phyloP scores from a whole-genome alignment of 2,329 filamentous ascomycete genomes.

The Talaromyces sp. region DNA sequence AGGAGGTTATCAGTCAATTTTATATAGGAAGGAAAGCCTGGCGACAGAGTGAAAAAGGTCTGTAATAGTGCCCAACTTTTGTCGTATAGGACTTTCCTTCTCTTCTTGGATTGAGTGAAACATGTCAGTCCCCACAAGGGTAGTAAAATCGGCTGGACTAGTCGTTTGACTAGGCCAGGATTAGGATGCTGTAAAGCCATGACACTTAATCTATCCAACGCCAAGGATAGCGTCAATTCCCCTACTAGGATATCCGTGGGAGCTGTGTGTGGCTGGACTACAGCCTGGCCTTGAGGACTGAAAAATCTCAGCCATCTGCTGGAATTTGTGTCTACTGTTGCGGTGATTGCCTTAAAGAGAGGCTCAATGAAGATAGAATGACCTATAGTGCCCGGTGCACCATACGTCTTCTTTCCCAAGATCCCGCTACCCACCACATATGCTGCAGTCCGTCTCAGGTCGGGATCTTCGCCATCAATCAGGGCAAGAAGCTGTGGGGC shows the following conservation, averaged over 20 bases:
- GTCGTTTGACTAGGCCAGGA: slow-evolving; percentile 41
- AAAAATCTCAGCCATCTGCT: slow-evolving; percentile 30
- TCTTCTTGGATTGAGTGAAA: slow-evolving; percentile 31
- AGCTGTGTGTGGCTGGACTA: slow-evolving; percentile 10
- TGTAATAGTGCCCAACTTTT: slow-evolving; percentile 33
- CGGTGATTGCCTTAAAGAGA: slow-evolving; percentile 37
- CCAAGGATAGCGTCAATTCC: slow-evolving; percentile 28
- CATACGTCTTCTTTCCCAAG: slow-evolving; percentile 38
- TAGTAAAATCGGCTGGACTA: slow-evolving; percentile 39
- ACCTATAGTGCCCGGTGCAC: slow-evolving; percentile 39
- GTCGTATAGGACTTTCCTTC: slow-evolving; percentile 27
- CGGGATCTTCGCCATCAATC: slow-evolving; percentile 39
- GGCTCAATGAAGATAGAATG: slow-evolving; percentile 43
- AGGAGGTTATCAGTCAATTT: slow-evolving; percentile 41
- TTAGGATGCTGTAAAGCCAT: slow-evolving; percentile 43
- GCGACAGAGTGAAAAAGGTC: slow-evolving; percentile 42
- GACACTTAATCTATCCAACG: slow-evolving; percentile 35
- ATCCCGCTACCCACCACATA: slow-evolving; percentile 46
- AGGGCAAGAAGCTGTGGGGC: slow-evolving; percentile 40
- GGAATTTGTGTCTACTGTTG: slow-evolving; percentile 26
- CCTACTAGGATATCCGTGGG: slow-evolving; percentile 19
- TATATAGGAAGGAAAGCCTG: slow-evolving; percentile 33
- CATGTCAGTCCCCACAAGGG: slow-evolving; percentile 43
- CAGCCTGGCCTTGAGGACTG: slow-evolving; percentile 15
- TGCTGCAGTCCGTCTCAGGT: slow-evolving; percentile 41